Percentiles rank a stretch among this genome's conserved stretches.
These are phyloP conservation scores for Mucor circinelloides DNA, from an alignment of 371 early-diverging fungal species.

Conservation along the genomic window DNA sequence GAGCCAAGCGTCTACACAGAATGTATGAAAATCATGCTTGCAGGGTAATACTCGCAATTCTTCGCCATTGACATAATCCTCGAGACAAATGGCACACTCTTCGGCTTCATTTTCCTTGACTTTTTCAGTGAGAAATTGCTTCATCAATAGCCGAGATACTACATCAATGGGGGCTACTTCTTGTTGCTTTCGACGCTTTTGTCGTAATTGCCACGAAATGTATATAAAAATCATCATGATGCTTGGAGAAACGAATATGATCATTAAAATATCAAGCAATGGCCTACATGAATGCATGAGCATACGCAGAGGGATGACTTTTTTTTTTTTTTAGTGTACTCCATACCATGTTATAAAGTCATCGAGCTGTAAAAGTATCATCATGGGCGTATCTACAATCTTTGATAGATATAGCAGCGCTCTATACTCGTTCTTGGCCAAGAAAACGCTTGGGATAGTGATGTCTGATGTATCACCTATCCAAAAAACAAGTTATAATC, in stretches of 20 bases:
- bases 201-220: conserved; percentile 65
- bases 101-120: conserved; percentile 62
- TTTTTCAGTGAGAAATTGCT: conserved; percentile 61
- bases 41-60: conserved; percentile 85
- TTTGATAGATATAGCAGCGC: conserved; percentile 46
- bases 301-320: not conserved
- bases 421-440: conserved; percentile 66
- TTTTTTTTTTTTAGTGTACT: not conserved
- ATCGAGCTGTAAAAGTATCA: conserved; percentile 38
- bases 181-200: conserved; percentile 55
- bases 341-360: conserved; percentile 40
- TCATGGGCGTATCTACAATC: conserved; percentile 43
- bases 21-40: conserved; percentile 87
- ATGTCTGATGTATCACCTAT: conserved; percentile 77
- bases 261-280: conserved; percentile 69
- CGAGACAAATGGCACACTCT: conserved; percentile 94
- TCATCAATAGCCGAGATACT: conserved; percentile 63
- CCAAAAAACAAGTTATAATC: not conserved
- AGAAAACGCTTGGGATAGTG: conserved; percentile 74
- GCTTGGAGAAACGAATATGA: conserved; percentile 69
- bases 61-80: conserved; percentile 82
- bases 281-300: conserved; percentile 44
- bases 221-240: conserved; percentile 73
- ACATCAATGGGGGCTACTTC: conserved; percentile 69
- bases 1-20: conserved; percentile 90